These are phyloP conservation scores for Podosphaera fusca DNA, from an alignment of 2,329 filamentous ascomycete genomes.

Conservation along the genomic window DNA sequence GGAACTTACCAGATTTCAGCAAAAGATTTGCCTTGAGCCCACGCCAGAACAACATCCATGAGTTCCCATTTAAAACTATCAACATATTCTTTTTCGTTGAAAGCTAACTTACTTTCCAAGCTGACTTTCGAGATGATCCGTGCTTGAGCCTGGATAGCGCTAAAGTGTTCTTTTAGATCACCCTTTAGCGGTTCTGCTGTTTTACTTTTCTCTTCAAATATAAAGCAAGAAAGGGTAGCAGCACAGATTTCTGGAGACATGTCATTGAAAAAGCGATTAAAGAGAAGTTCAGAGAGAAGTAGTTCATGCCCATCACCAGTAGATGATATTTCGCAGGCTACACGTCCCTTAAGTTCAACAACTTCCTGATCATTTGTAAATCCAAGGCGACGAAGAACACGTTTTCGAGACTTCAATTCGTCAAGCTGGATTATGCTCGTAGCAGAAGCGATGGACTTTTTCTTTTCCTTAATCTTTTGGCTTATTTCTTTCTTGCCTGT, in stretches of 20 bases:
- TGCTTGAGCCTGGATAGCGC: constrained; percentile 72
- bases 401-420: constrained; percentile 86
- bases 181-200: constrained; percentile 58
- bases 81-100: constrained; percentile 92
- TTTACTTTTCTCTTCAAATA: constrained; percentile 78
- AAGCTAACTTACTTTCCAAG: constrained; percentile 72
- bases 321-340: constrained; percentile 93
- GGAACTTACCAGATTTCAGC: constrained; percentile 72
- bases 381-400: constrained; percentile 74
- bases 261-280: constrained; percentile 97
- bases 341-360: constrained; percentile 87
- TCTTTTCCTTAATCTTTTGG: constrained; percentile 65
- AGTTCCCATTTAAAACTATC: constrained; percentile 78
- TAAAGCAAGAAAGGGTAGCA: constrained; percentile 73
- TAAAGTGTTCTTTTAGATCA: constrained; percentile 64
- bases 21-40: constrained; percentile 79
- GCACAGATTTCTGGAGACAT: constrained; percentile 72
- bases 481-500: constrained; percentile 51
- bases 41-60: constrained; percentile 88
- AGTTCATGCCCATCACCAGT: constrained; percentile 65
- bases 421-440: constrained; percentile 82
- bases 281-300: constrained; percentile 75
- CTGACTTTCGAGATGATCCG: constrained; percentile 79
- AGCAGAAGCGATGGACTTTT: constrained; percentile 67
- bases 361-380: constrained; percentile 95